Evolutionary conservation across 371 early-diverging fungal genomes (phyloP), one percentile per base, ranked within the genome.

Genomic region (Cokeromyces recurvatus): DNA sequence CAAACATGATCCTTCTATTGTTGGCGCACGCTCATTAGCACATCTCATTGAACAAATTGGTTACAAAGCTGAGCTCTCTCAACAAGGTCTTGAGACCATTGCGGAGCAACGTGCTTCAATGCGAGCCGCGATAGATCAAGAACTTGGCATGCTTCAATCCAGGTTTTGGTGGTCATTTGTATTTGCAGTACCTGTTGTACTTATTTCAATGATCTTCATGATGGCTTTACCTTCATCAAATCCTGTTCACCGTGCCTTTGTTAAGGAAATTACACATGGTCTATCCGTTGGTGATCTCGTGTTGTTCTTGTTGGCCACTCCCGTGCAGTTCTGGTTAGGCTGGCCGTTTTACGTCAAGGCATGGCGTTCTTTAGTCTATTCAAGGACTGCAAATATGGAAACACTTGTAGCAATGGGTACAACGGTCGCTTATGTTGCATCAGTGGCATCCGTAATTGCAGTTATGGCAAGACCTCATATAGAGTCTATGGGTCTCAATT

Each of bases 331-430:
- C 55, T 71, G 74, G 69, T 53, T 81, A 4, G 81, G 78, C 1
- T 41, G 48, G 32, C 74, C 76, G 6, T 81, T 79, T 51, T 84
- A 77, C 47, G 43, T 35, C 5, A 77, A 77, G 32, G 77, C 82
- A 0, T 78, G 76, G 37, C 65, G 64, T 12, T 77, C 84, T 4
- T 41, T 84, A 1, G 61, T 70, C 1, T 79, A 80, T 58, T 53
- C 82, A 7, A 75, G 56, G n/a, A 74, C 74, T 3, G 82, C 83
- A 37, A 84, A 81, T 42, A 86, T 86, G 87, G 85, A 86, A 48
- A 80, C 81, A 0, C 41, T 86, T 15, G 78, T 86, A 2, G 73
- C 82, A 0, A 65, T 86, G 50, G 84, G 84, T n/a, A 84, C 82
- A 0, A 71, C 77, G n/a, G 81, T 79, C 2, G 81, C 82, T 12